Conservation (phyloP, 352 stramenopile genomes). For the Globisporangium abappressorium region DNA sequence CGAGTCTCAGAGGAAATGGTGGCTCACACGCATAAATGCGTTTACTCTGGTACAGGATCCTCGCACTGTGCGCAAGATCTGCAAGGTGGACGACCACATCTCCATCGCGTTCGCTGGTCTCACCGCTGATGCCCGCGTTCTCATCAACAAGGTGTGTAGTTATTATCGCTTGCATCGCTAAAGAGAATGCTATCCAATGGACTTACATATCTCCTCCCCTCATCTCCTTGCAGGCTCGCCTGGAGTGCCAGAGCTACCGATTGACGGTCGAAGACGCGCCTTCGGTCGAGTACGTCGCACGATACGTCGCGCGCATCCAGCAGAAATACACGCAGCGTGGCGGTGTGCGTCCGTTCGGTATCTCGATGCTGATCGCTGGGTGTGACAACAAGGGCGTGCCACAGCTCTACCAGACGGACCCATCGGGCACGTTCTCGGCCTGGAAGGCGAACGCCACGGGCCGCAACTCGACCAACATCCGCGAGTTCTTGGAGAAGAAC, state of each 20-base stretch:
- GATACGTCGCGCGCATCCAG: constrained; percentile 96
- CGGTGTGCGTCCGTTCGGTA: constrained; percentile 98
- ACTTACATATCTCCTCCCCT: not conserved
- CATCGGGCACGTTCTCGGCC: constrained; percentile 95
- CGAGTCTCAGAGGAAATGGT: no score
- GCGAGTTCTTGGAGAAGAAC: constrained; percentile 99
- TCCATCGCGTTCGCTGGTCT: constrained; percentile 98
- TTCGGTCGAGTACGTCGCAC: constrained; percentile 96
- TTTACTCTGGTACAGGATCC: constrained; percentile 65
- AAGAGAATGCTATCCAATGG: not conserved
- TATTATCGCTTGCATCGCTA: not conserved
- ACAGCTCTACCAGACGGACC: constrained; percentile 98
- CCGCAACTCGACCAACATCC: constrained; percentile 96
- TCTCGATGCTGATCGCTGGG: constrained; percentile 96
- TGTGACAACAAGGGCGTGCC: constrained; percentile 90
- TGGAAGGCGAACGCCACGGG: constrained; percentile 99
- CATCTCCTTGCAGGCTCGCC: constrained; percentile 47
- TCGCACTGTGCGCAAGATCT: constrained; percentile 99
- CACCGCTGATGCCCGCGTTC: constrained; percentile 96
- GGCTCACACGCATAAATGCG: not conserved
- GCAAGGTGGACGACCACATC: constrained; percentile 97
- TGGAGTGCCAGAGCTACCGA: constrained; percentile 99
- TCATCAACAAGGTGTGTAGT: constrained; percentile 93
- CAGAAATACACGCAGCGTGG: constrained; percentile 98
- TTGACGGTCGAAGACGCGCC: constrained; percentile 94